A percentile compares a stretch with the other conserved stretches of the same genome.
Conservation (phyloP, 2,329 filamentous ascomycete species). For the Cladosporium colombiae region DNA sequence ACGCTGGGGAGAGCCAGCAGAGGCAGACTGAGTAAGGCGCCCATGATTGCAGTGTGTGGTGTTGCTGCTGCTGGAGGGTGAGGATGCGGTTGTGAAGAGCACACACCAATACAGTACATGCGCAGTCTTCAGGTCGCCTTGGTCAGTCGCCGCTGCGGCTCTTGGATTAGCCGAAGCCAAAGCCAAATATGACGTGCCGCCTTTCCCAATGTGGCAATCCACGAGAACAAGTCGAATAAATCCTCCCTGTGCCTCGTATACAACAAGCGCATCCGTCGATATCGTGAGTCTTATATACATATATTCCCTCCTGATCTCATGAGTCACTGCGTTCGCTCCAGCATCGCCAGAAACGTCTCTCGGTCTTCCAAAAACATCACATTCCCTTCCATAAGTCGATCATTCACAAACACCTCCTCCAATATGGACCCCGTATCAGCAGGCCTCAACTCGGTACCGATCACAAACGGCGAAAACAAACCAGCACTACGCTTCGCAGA, state of each 20-base stretch:
- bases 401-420: slow-evolving; percentile 8
- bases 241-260: background rate
- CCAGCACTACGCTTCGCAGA: slow-evolving; percentile 44
- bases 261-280: background rate
- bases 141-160: background rate
- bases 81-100: background rate
- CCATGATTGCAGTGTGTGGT: slow-evolving; percentile 61
- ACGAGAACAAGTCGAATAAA: background rate
- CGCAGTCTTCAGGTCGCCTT: background rate
- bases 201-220: slow-evolving; percentile 14
- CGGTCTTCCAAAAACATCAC: background rate
- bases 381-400: background rate
- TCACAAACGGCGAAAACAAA: slow-evolving; percentile 18
- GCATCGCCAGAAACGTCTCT: background rate
- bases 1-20: slow-evolving; percentile 84
- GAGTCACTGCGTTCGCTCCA: slow-evolving; percentile 5
- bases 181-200: slow-evolving; percentile 8
- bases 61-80: background rate
- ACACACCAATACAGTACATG: background rate
- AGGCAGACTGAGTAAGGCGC: slow-evolving; percentile 85
- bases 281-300: background rate
- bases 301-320: slow-evolving; percentile 1
- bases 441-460: slow-evolving; percentile 25
- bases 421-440: slow-evolving; percentile 29
- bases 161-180: background rate